Base-by-base conservation (phyloP, 768 basidiomycete genomes). In the Pluteus cervinus region DNA sequence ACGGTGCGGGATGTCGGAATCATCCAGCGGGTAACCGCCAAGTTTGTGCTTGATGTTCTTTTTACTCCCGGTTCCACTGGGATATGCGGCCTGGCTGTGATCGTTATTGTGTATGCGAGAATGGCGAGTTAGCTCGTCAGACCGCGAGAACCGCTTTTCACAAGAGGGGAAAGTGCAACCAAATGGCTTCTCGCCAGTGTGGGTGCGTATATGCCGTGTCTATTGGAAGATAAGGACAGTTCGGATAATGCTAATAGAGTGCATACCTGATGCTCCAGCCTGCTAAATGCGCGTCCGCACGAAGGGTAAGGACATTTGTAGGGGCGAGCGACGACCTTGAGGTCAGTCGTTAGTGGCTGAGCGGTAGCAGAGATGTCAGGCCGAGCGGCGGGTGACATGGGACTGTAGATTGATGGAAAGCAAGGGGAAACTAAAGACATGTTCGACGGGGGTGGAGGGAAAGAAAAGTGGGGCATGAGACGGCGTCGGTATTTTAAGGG, bases 181-280 rank as follows among this genome's bases (percentile, higher is more conserved):
- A 52, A 97, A 97, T 2, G 94, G 94, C 51, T 96, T 97, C 64
- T 99, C 94, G 53, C 94, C 94, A 0, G 94, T 99, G 60, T 99
- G 94, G 0, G 93, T 99, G 42, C 94, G 85, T 38, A 97, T 96
- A 55, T 99, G 94, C 45, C 94, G 84, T 14, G 94, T 99, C 89
- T 98, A 59, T 23, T 18, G 43, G 42, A 42, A 37, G 44, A 42
- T n/a, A 38, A 36, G 30, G 33, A 37, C 37, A 23, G 28, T 24
- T 8, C 45, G 14, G 23, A 17, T 17, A 35, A 37, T 29, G 39
- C 11, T 20, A 5, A 37, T 10, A 22, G 12, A 28, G 14, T 15
- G 50, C 60, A 24, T 49, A 86, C 91, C 78, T 93, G 91, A 60
- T 99, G 94, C 58, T 99, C 94, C 16, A 98, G 77, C 40, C 94